Evolutionary conservation across 1,139 yeast genomes (phyloP).

Genomic region (Magnusiomyces fungicola): DNA sequence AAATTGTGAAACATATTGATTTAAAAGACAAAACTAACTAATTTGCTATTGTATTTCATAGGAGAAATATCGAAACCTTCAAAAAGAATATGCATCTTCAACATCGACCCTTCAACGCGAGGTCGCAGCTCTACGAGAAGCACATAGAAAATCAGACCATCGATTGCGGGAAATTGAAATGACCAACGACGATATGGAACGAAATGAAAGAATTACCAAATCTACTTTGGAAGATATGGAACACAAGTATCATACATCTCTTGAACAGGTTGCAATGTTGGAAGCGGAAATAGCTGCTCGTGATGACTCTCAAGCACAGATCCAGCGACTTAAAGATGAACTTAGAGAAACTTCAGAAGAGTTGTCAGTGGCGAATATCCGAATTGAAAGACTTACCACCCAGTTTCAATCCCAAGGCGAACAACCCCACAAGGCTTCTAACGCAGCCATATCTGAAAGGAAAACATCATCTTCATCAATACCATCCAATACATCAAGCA

Average conservation of each 20-base stretch:
- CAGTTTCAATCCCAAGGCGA: neutral
- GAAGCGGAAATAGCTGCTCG: conserved; percentile 30
- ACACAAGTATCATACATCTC: conserved; percentile 26
- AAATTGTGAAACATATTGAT: too few relatives aligned
- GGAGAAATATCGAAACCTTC: conserved; percentile 23
- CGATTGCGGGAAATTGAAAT: conserved; percentile 35
- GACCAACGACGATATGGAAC: conserved; percentile 36
- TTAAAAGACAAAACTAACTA: too few relatives aligned
- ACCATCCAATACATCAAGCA: neutral
- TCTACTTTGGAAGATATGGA: conserved; percentile 30
- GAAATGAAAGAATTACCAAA: conserved; percentile 26
- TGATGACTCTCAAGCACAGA: conserved; percentile 25
- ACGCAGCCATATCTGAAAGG: neutral
- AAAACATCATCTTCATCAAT: neutral
- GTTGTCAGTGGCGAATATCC: conserved; percentile 21
- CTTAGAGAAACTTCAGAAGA: conserved; percentile 32
- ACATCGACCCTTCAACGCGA: conserved; percentile 28
- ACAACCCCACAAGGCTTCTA: conserved; percentile 1
- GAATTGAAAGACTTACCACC: conserved; percentile 20
- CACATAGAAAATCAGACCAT: conserved; percentile 25
- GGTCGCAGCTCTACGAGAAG: conserved; percentile 24
- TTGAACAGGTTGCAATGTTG: conserved; percentile 32
- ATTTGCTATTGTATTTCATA: conserved; percentile 5
- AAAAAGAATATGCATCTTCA: conserved; percentile 26
- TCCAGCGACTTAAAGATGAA: conserved; percentile 33